Conservation (phyloP, 2,329 filamentous ascomycete species). For the Penicillium freii region DNA sequence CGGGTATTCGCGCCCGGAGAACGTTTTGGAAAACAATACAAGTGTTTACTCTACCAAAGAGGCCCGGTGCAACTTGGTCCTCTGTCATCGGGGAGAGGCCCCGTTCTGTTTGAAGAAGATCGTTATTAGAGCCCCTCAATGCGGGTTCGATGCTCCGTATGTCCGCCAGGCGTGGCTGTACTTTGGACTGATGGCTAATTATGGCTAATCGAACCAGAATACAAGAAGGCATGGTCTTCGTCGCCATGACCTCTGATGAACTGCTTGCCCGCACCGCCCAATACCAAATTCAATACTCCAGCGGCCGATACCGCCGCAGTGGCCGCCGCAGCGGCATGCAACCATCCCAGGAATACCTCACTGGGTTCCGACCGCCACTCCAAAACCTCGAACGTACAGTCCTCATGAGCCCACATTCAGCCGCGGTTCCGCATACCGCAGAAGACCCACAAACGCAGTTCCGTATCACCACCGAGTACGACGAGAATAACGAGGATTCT, state of each 20-base stretch:
- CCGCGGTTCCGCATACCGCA: slow-evolving; percentile 26
- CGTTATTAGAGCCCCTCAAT: slow-evolving; percentile 78
- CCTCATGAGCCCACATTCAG: slow-evolving; percentile 23
- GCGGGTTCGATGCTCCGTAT: slow-evolving; percentile 82
- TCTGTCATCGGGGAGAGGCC: slow-evolving; percentile 76
- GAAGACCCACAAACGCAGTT: slow-evolving; percentile 31
- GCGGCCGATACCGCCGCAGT: slow-evolving; percentile 28
- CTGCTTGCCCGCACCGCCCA: slow-evolving; percentile 69
- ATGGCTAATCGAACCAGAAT: slow-evolving; percentile 54
- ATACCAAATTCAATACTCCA: slow-evolving; percentile 69
- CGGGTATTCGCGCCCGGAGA: slow-evolving; percentile 66
- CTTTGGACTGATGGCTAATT: slow-evolving; percentile 32
- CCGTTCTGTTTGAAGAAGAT: slow-evolving; percentile 82
- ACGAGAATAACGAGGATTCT: slow-evolving; percentile 35
- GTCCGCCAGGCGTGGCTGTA: slow-evolving; percentile 37
- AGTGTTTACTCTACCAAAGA: slow-evolving; percentile 88
- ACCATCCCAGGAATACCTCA: slow-evolving; percentile 43
- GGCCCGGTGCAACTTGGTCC: slow-evolving; percentile 81
- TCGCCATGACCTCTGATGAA: slow-evolving; percentile 80
- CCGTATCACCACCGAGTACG: slow-evolving; percentile 38
- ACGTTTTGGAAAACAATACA: slow-evolving; percentile 76
- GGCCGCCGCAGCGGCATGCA: slow-evolving; percentile 31
- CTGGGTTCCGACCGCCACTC: slow-evolving; percentile 37
- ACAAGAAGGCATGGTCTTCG: slow-evolving; percentile 87
- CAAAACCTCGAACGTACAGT: slow-evolving; percentile 33